phyloP scores from a whole-genome alignment of 345 rosid genomes.

The Salix suchowensis region DNA sequence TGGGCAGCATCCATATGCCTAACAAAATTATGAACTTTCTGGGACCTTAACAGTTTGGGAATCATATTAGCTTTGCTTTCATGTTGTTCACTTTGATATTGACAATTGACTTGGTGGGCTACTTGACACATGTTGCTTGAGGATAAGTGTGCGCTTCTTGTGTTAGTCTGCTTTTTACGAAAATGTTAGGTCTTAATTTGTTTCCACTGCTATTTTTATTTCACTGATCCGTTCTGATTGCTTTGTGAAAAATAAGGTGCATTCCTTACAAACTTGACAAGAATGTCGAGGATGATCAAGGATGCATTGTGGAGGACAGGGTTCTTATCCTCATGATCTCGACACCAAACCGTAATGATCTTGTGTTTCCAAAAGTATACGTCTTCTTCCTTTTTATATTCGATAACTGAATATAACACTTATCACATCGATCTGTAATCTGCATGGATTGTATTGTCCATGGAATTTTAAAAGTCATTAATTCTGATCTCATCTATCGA shows the following conservation, averaged over 20 bases:
- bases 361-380: constrained; percentile 82
- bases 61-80: background rate
- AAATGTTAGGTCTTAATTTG: background rate
- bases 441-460: background rate
- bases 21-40: background rate
- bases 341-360: constrained; percentile 73
- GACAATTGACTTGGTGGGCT: background rate
- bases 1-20: background rate
- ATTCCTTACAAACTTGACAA: constrained; percentile 60
- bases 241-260: constrained; percentile 42
- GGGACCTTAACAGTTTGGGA: background rate
- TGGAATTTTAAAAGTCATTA: background rate
- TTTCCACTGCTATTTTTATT: background rate
- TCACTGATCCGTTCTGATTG: background rate
- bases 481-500: background rate
- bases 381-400: background rate
- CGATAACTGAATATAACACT: background rate
- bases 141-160: background rate
- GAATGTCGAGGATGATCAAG: constrained; percentile 24
- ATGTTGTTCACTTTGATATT: background rate
- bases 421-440: background rate
- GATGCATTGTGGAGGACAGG: constrained; percentile 31
- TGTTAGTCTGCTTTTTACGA: background rate
- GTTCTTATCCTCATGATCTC: constrained; percentile 78
- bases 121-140: background rate